Evolutionary conservation across 2,329 filamentous ascomycete genomes (phyloP).

Genomic region (Xylariaceae sp.): DNA sequence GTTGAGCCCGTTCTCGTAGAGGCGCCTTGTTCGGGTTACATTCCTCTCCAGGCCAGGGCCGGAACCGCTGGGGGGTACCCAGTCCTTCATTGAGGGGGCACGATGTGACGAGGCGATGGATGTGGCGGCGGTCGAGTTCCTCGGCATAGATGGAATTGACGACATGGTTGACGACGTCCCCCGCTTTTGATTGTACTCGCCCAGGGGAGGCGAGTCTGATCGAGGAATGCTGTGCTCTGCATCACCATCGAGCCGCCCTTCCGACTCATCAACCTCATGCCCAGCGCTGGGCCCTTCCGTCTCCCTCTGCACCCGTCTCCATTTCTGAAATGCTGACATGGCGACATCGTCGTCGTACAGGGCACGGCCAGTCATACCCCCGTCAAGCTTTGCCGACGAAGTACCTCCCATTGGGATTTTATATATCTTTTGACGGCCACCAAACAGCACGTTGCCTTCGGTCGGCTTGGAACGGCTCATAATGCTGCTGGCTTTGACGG

Average conservation of each 20-base stretch:
- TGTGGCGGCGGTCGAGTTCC: constrained; percentile 80
- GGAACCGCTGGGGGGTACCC: constrained; percentile 33
- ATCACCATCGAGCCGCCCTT: constrained; percentile 21
- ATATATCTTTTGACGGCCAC: constrained; percentile 92
- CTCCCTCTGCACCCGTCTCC: constrained; percentile 54
- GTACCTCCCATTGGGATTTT: constrained; percentile 57
- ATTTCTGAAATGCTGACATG: constrained; percentile 74
- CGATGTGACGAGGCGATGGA: constrained; percentile 69
- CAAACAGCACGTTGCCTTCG: constrained; percentile 90
- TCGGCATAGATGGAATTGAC: constrained; percentile 55
- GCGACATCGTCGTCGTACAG: constrained; percentile 85
- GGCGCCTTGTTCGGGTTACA: constrained; percentile 61
- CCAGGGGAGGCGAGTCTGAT: constrained; percentile 49
- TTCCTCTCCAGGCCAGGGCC: constrained; percentile 51
- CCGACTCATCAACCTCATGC: constrained; percentile 30
- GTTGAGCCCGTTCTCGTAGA: constrained; percentile 78
- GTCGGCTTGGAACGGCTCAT: constrained; percentile 76
- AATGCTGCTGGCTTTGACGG: constrained; percentile 56
- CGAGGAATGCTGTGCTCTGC: constrained; percentile 26
- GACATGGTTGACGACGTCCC: constrained; percentile 85
- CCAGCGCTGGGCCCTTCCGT: constrained; percentile 33
- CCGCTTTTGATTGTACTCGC: constrained; percentile 64
- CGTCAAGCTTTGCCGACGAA: constrained; percentile 32
- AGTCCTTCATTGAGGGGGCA: constrained; percentile 44
- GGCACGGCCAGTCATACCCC: constrained; percentile 55